Percentiles rank a stretch among this genome's conserved stretches.
phyloP scores from a whole-genome alignment of 805 yeast genomes.

The Monosporozyma aerobia region DNA sequence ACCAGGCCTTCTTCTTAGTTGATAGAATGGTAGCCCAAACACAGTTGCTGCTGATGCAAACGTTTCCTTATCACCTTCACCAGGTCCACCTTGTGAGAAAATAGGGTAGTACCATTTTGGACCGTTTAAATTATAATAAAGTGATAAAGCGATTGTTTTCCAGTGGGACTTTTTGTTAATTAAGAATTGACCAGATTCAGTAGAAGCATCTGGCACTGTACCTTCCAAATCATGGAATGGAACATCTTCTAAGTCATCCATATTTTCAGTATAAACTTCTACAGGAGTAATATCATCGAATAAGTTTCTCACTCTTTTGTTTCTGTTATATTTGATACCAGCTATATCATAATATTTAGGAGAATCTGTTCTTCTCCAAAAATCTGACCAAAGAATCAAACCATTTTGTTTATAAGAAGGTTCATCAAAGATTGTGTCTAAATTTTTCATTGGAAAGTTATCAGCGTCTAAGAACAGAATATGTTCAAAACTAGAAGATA shows the following conservation, averaged over 20 bases:
- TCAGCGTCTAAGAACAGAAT: slow-evolving; percentile 69
- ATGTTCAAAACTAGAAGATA: slow-evolving; percentile 66
- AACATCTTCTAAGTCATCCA: slow-evolving; percentile 26
- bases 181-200: slow-evolving; percentile 65
- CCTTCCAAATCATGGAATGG: slow-evolving; percentile 54
- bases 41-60: slow-evolving; percentile 57
- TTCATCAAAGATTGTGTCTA: slow-evolving; percentile 48
- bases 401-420: slow-evolving; percentile 47
- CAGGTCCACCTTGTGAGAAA: slow-evolving; percentile 66
- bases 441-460: slow-evolving; percentile 57
- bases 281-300: slow-evolving; percentile 30
- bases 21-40: slow-evolving; percentile 39
- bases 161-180: slow-evolving; percentile 53
- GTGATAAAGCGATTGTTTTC: slow-evolving; percentile 47
- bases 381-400: slow-evolving; percentile 72
- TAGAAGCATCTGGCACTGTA: slow-evolving; percentile 58
- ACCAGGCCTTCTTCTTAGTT: slow-evolving; percentile 33
- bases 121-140: slow-evolving; percentile 61
- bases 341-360: slow-evolving; percentile 67
- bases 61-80: slow-evolving; percentile 75
- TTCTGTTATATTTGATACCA: slow-evolving; percentile 39
- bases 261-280: slow-evolving; percentile 12
- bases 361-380: slow-evolving; percentile 76
- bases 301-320: slow-evolving; percentile 30
- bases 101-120: slow-evolving; percentile 61